These are phyloP conservation scores for Amaranthus palmeri DNA, from an alignment of 148 eudicot species.

Conservation along the genomic window DNA sequence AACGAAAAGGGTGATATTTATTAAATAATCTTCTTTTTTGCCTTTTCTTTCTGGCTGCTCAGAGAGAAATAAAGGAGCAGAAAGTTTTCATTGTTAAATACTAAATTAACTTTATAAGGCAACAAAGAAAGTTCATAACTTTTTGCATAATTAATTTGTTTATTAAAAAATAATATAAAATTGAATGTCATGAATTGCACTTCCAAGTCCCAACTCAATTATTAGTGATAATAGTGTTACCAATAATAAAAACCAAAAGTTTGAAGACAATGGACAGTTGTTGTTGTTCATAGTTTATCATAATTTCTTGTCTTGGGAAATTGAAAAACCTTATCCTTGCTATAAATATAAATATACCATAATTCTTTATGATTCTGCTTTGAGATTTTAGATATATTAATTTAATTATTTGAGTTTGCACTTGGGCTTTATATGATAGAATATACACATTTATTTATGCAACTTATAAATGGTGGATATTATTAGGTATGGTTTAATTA, in stretches of 20 bases:
- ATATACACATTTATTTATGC: no score
- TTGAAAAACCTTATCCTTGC: not conserved
- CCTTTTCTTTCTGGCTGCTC: not conserved
- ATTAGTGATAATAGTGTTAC: not conserved
- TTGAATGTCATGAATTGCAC: conserved; percentile 10
- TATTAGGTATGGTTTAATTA: no score
- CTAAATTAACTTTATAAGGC: not conserved
- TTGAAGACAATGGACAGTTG: conserved; percentile 5
- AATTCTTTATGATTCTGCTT: not conserved
- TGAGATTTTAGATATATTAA: not conserved
- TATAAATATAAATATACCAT: not conserved
- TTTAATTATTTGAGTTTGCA: no score
- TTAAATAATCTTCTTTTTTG: not conserved
- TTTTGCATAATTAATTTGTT: not conserved
- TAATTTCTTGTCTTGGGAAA: conserved; percentile 5
- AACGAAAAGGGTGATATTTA: no score
- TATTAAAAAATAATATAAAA: not conserved
- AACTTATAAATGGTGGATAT: no score
- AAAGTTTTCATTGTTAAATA: not conserved
- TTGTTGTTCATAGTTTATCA: conserved; percentile 11
- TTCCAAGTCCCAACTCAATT: not conserved
- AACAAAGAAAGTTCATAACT: conserved; percentile 12
- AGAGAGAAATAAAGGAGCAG: conserved; percentile 3
- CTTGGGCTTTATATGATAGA: no score
- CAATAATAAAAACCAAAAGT: not conserved